A percentile compares a stretch with the other conserved stretches of the same genome.
Evolutionary conservation across 305 asterid species (phyloP).

Genomic region (Fraxinus xanthoxyloides): DNA sequence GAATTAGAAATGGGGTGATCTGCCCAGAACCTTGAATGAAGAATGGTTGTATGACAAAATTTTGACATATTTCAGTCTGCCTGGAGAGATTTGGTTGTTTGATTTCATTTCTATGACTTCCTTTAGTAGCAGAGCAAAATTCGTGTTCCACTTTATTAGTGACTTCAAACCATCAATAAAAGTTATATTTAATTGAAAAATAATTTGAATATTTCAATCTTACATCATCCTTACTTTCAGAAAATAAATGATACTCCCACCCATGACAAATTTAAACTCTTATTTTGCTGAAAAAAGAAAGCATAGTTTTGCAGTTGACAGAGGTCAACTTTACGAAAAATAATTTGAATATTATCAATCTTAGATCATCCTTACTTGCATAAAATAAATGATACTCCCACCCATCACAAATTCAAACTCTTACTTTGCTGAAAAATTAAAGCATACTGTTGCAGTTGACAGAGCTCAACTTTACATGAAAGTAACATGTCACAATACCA

Average conservation of each 20-base stretch:
- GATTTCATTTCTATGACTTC: background rate
- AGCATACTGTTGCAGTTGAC: slow-evolving; percentile 10
- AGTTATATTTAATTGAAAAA: background rate
- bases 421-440: background rate
- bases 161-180: background rate
- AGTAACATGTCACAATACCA: slow-evolving; percentile 8
- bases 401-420: background rate
- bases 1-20: background rate
- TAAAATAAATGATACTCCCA: background rate
- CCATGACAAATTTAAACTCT: background rate
- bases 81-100: background rate
- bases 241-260: background rate
- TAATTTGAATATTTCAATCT: background rate
- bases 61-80: background rate
- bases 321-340: slow-evolving; percentile 12
- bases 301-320: slow-evolving; percentile 6
- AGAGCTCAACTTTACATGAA: slow-evolving; percentile 16
- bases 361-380: background rate
- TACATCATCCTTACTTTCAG: background rate
- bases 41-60: background rate
- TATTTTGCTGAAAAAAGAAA: background rate
- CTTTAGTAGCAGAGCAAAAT: background rate
- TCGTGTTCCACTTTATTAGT: background rate
- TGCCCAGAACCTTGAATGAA: background rate
- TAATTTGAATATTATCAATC: background rate